Evolutionary conservation across 257 asterid species (phyloP).

Genomic region (Craterostigma plantagineum): DNA sequence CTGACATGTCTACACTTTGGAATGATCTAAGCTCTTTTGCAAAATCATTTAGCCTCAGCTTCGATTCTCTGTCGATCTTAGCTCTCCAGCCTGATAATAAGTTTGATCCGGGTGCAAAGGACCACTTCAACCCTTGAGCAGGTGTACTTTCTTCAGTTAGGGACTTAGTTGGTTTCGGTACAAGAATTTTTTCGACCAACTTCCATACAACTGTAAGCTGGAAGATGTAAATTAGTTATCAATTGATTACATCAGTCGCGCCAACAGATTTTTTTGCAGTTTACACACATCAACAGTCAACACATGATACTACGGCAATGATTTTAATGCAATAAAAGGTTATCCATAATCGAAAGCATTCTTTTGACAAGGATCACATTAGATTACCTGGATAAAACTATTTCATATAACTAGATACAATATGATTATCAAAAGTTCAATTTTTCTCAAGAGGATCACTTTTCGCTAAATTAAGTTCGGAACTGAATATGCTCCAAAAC

Average conservation of each 20-base stretch:
- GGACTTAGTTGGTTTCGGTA: constrained; percentile 39
- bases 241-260: constrained; percentile 12
- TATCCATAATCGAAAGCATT: too few relatives aligned
- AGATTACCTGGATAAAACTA: too few relatives aligned
- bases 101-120: constrained; percentile 68
- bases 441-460: too few relatives aligned
- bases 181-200: constrained; percentile 58
- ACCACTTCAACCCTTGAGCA: constrained; percentile 55
- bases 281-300: neutral
- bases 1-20: constrained; percentile 74
- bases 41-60: constrained; percentile 73
- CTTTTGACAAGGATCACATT: too few relatives aligned
- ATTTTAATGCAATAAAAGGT: neutral
- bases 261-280: too few relatives aligned
- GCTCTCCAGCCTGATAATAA: constrained; percentile 42
- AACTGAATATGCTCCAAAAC: too few relatives aligned
- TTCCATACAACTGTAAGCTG: constrained; percentile 97
- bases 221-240: constrained; percentile 49
- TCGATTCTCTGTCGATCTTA: constrained; percentile 62
- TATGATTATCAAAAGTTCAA: too few relatives aligned
- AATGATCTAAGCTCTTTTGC: constrained; percentile 82
- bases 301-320: neutral
- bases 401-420: too few relatives aligned
- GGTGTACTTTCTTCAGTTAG: constrained; percentile 34
- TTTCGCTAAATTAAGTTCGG: too few relatives aligned